Evolutionary conservation across 495 filamentous ascomycete genomes (phyloP).

Genomic region (Penicillium longicatenatum): DNA sequence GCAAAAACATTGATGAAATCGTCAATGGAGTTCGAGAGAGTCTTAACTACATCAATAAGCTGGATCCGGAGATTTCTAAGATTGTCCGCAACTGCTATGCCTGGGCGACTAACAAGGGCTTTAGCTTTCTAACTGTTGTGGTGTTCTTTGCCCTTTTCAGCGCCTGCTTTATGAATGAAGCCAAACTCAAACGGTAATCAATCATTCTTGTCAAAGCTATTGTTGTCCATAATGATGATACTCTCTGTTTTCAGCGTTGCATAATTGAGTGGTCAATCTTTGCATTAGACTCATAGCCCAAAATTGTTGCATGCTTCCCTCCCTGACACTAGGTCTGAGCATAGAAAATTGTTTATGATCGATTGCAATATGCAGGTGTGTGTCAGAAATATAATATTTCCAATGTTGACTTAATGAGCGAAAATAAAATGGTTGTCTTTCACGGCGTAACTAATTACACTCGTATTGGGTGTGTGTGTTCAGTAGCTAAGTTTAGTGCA

Average conservation of each 20-base stretch:
- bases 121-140: conserved; percentile 45
- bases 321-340: neutral
- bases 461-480: neutral
- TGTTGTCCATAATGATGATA: neutral
- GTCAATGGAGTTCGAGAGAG: conserved; percentile 73
- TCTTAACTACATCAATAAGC: conserved; percentile 66
- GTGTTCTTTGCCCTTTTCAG: conserved; percentile 50
- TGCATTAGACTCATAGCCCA: neutral
- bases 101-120: conserved; percentile 51
- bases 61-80: conserved; percentile 61
- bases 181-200: conserved; percentile 35
- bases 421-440: neutral
- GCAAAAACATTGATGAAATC: conserved; percentile 66
- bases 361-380: neutral
- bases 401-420: neutral
- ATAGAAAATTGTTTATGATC: neutral
- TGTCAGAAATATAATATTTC: too few species aligned
- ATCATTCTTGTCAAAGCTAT: neutral
- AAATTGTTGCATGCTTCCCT: neutral
- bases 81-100: conserved; percentile 73
- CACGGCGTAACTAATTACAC: neutral
- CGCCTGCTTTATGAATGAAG: conserved; percentile 48
- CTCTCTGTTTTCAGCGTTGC: neutral
- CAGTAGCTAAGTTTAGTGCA: neutral
- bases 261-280: neutral